These are phyloP conservation scores for Aureobasidium uvarum DNA, from an alignment of 2,329 filamentous ascomycete species.

Conservation along the genomic window DNA sequence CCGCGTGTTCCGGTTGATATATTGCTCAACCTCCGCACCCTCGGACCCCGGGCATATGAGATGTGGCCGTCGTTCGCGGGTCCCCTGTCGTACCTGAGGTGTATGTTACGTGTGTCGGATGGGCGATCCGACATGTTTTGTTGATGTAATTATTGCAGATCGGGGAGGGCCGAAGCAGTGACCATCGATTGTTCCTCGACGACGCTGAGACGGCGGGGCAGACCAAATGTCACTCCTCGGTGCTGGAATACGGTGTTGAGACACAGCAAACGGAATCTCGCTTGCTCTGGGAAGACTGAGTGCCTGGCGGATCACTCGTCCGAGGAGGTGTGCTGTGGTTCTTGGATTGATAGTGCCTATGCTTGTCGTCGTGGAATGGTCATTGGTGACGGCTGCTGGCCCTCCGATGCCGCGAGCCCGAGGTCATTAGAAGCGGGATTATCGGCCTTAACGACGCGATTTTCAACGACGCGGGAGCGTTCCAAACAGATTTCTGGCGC, in stretches of 20 bases:
- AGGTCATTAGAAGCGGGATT: neutral
- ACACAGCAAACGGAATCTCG: neutral
- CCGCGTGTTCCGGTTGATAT: conserved; percentile 3
- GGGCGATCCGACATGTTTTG: neutral
- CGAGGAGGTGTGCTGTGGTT: neutral
- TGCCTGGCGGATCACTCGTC: neutral
- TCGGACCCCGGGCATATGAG: neutral
- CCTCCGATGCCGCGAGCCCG: conserved; percentile 1
- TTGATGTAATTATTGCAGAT: conserved; percentile 19
- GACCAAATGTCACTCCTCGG: neutral
- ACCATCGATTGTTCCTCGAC: neutral
- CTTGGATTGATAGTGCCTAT: neutral
- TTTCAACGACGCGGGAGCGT: neutral
- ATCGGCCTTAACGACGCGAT: neutral
- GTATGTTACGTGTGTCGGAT: conserved; percentile 14
- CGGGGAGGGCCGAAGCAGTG: conserved; percentile 12
- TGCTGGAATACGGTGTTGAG: neutral
- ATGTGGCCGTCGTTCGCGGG: neutral
- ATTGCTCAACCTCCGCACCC: neutral
- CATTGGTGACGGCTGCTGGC: neutral
- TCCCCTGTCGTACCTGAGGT: neutral
- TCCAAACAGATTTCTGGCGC: conserved; percentile 4
- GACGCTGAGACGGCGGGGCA: neutral
- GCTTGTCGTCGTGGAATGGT: too few relatives aligned
- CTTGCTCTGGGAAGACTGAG: neutral